Evolutionary conservation across 305 asterid species (phyloP).

Genomic region (Fraxinus velutina): DNA sequence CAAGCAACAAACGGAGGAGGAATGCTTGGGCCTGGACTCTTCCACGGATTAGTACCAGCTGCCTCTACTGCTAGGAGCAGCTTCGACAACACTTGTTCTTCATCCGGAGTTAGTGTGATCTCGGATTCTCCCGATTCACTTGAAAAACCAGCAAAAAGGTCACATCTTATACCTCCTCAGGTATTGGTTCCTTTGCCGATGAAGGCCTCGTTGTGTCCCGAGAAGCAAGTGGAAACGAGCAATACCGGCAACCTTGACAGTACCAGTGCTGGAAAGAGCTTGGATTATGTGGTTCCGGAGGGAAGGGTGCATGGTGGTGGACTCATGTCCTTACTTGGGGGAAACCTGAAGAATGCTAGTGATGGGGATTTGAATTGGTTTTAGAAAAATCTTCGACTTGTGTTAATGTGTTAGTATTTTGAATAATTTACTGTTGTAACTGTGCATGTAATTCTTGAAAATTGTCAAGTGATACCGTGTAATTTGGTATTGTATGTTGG

Average conservation of each 20-base stretch:
- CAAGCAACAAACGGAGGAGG: conserved; percentile 29
- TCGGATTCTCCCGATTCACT: conserved; percentile 30
- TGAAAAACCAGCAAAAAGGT: conserved; percentile 7
- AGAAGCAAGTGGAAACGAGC: conserved; percentile 24
- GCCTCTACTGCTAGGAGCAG: conserved; percentile 21
- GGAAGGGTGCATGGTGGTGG: conserved; percentile 38
- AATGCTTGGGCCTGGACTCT: conserved; percentile 44
- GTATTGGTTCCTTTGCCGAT: conserved; percentile 45
- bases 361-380: conserved; percentile 17
- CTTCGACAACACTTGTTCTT: conserved; percentile 22
- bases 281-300: conserved; percentile 11
- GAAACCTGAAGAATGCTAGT: conserved; percentile 35
- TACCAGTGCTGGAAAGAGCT: conserved; percentile 9
- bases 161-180: conserved; percentile 40
- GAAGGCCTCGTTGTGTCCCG: conserved; percentile 33
- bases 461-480: not conserved
- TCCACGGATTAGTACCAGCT: conserved; percentile 35
- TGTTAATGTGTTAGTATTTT: not conserved
- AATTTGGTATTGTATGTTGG: not conserved
- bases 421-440: not conserved
- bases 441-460: not conserved
- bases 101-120: conserved; percentile 27
- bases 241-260: not conserved
- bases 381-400: not conserved
- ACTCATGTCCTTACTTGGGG: conserved; percentile 45